These are phyloP conservation scores for Coemansia sp. DNA, from an alignment of 192 early-diverging fungal genomes.

Conservation along the genomic window DNA sequence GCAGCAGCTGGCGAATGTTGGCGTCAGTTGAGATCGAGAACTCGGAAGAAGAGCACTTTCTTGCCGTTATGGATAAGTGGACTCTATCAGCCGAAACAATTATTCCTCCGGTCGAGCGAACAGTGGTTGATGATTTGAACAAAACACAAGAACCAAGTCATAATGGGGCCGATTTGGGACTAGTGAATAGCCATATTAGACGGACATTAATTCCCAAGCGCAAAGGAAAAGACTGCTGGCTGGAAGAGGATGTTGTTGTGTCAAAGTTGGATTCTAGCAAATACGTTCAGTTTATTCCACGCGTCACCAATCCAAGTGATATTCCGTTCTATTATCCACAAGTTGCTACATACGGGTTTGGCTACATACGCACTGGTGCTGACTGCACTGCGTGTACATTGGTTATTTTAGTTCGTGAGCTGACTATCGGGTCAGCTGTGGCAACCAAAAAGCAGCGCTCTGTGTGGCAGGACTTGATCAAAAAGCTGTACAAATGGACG, in stretches of 20 bases:
- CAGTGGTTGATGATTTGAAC: conserved; percentile 31
- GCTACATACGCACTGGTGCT: conserved; percentile 10
- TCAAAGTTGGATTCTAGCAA: conserved; percentile 5
- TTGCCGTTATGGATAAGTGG: conserved; percentile 58
- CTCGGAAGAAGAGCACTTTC: conserved; percentile 37
- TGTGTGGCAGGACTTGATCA: conserved; percentile 63
- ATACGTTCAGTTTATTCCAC: conserved; percentile 37
- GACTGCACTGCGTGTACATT: conserved; percentile 1
- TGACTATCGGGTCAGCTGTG: conserved; percentile 13
- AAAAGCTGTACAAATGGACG: conserved; percentile 72
- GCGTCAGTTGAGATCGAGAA: conserved; percentile 29
- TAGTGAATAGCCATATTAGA: conserved; percentile 13
- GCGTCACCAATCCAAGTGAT: conserved; percentile 3
- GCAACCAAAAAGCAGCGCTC: conserved; percentile 58
- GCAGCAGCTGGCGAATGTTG: conserved; percentile 27
- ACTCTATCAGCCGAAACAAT: conserved; percentile 58
- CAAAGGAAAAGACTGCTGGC: conserved; percentile 27
- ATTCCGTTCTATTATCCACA: conserved; percentile 56
- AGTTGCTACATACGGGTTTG: conserved; percentile 39
- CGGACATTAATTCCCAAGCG: conserved; percentile 49
- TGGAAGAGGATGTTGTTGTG: conserved; percentile 43
- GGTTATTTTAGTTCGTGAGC: conserved; percentile 26
- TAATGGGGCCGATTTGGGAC: neutral
- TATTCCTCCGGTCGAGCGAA: conserved; percentile 62
- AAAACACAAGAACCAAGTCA: neutral